Percentiles rank a stretch among this genome's conserved stretches.
phyloP scores from a whole-genome alignment of 108 stramenopile species.

The Schizochytrium sp. region DNA sequence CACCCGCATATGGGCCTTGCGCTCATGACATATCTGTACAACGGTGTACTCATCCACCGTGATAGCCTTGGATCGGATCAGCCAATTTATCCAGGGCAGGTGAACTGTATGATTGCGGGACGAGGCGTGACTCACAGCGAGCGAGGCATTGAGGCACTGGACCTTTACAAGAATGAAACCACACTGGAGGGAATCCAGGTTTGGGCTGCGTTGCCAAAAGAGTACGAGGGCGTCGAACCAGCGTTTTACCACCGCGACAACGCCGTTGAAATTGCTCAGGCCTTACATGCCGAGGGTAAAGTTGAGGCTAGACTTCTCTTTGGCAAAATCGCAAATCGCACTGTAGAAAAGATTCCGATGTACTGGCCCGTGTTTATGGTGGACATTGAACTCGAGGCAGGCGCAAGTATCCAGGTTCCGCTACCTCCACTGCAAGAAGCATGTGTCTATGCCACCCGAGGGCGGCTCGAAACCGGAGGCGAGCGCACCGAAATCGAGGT shows the following conservation, averaged over 20 bases:
- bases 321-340: background rate
- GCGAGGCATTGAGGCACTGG: conserved; percentile 1
- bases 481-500: background rate
- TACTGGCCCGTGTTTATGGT: conserved; percentile 22
- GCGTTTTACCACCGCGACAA: background rate
- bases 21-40: background rate
- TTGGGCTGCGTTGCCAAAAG: conserved; percentile 46
- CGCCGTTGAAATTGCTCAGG: background rate
- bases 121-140: conserved; percentile 7
- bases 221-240: background rate
- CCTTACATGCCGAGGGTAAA: background rate
- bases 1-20: conserved; percentile 32
- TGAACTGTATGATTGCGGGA: conserved; percentile 13
- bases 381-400: background rate
- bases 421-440: background rate
- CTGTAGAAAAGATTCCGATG: background rate
- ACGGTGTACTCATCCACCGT: conserved; percentile 31
- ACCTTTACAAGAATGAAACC: background rate
- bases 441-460: background rate
- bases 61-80: background rate
- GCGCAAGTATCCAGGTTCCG: background rate
- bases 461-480: background rate
- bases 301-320: background rate
- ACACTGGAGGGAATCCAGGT: conserved; percentile 14
- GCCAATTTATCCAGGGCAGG: background rate